These are phyloP conservation scores for Populus deltoides DNA, from an alignment of 345 rosid genomes.

Conservation along the genomic window DNA sequence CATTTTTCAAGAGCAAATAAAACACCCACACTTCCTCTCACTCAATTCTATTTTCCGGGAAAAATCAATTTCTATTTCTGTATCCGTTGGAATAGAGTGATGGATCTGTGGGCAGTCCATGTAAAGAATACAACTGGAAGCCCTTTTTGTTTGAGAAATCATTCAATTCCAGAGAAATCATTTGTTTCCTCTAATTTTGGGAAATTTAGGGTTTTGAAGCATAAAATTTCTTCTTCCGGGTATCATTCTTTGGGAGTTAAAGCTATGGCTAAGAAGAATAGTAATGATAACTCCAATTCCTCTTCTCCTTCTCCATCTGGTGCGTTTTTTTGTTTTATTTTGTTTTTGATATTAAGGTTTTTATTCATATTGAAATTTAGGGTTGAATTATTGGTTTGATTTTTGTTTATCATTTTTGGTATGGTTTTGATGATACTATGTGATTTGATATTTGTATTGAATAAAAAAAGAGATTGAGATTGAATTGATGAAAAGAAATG, in stretches of 20 bases:
- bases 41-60: neutral
- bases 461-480: neutral
- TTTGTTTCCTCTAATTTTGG: slow-evolving; percentile 19
- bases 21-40: neutral
- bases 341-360: neutral
- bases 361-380: neutral
- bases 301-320: slow-evolving; percentile 43
- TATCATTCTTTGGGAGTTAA: slow-evolving; percentile 37
- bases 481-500: neutral
- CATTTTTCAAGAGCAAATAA: neutral
- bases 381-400: neutral
- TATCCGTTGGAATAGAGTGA: slow-evolving; percentile 18
- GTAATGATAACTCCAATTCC: slow-evolving; percentile 13
- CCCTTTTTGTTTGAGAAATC: slow-evolving; percentile 26
- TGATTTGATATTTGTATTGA: neutral
- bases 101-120: slow-evolving; percentile 51
- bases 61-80: neutral
- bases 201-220: slow-evolving; percentile 28
- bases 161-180: slow-evolving; percentile 21
- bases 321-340: slow-evolving; percentile 4
- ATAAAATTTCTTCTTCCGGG: slow-evolving; percentile 21
- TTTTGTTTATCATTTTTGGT: neutral
- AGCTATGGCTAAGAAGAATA: slow-evolving; percentile 65
- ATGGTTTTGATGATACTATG: neutral
- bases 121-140: slow-evolving; percentile 34